Percentiles rank a stretch among this genome's conserved stretches.
Evolutionary conservation across 164 flowering plant genomes (phyloP).

Genomic region (Chloranthus sessilifolius): DNA sequence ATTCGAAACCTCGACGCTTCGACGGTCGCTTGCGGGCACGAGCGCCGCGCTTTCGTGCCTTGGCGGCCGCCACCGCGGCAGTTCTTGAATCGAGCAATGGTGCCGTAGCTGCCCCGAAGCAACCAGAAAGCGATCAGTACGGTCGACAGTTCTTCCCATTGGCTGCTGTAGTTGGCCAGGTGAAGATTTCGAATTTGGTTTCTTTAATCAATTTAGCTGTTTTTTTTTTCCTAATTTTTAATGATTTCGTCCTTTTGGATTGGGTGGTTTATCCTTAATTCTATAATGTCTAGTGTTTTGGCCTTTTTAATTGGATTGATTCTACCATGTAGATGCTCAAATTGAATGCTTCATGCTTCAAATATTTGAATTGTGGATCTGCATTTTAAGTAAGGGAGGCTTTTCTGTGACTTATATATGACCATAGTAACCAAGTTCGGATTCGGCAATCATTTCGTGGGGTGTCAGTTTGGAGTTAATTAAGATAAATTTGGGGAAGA

Average conservation of each 20-base stretch:
- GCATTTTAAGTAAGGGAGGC: too few species aligned
- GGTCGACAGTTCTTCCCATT: constrained; percentile 84
- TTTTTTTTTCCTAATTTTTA: not conserved
- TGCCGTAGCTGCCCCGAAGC: constrained; percentile 19
- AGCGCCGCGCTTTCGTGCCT: constrained; percentile 7
- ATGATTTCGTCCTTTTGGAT: not conserved
- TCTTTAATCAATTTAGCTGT: not conserved
- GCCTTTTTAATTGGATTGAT: not conserved
- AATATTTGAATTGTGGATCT: too few species aligned
- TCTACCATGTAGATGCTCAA: too few species aligned
- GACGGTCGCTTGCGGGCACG: constrained; percentile 9
- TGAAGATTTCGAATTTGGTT: constrained; percentile 8
- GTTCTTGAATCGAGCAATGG: constrained; percentile 59
- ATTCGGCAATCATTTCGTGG: too few species aligned
- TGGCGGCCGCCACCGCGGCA: constrained; percentile 28
- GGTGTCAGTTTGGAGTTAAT: too few species aligned
- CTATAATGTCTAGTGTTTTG: not conserved
- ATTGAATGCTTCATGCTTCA: too few species aligned
- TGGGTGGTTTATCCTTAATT: constrained; percentile 3
- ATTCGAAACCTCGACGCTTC: constrained; percentile 14
- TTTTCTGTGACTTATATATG: too few species aligned
- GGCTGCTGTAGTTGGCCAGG: constrained; percentile 98
- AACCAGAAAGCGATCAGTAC: constrained; percentile 24
- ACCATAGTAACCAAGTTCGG: too few species aligned
- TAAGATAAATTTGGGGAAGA: too few species aligned